phyloP scores from a whole-genome alignment of 345 rosid species.

The Linum lewisii region DNA sequence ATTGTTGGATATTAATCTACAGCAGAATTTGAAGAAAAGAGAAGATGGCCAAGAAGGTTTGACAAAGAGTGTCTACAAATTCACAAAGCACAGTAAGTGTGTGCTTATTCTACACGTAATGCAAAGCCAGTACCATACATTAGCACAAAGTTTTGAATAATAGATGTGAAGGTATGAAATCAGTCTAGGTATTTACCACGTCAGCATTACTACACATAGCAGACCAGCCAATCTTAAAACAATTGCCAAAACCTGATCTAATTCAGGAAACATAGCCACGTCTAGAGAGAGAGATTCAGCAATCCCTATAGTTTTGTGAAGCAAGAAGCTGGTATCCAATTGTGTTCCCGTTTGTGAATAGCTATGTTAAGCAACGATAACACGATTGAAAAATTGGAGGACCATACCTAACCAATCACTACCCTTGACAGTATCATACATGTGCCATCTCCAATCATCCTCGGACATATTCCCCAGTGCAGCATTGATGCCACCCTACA shows the following conservation, averaged over 20 bases:
- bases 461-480: constrained; percentile 95
- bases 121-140: too few species aligned
- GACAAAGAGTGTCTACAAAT: background rate
- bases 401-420: constrained; percentile 93
- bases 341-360: background rate
- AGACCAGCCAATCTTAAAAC: background rate
- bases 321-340: background rate
- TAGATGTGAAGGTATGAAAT: too few species aligned
- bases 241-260: background rate
- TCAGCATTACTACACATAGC: background rate
- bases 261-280: background rate
- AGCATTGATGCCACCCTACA: constrained; percentile 97
- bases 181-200: too few species aligned
- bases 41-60: background rate
- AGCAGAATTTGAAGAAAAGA: background rate
- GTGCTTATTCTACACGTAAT: too few species aligned
- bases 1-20: constrained; percentile 1
- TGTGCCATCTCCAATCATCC: constrained; percentile 99
- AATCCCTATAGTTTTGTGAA: background rate
- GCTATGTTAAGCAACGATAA: background rate
- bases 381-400: background rate
- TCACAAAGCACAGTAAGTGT: too few species aligned
- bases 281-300: background rate
- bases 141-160: too few species aligned
- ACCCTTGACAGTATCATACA: constrained; percentile 99